Base-by-base conservation (phyloP, 2,329 filamentous ascomycete genomes). In the Arthrobotrys musiformis region DNA sequence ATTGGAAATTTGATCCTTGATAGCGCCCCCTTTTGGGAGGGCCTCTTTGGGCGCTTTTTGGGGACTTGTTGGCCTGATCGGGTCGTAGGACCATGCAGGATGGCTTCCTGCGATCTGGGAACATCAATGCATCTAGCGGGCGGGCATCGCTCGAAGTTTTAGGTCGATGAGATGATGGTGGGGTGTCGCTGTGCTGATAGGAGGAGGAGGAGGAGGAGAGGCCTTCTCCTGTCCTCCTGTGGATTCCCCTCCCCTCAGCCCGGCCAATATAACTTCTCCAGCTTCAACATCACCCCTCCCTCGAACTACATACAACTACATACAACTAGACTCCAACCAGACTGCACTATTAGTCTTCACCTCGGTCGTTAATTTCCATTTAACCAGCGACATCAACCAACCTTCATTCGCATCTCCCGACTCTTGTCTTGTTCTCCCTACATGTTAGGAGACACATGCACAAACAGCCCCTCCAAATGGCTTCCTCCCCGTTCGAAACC, bases 81-180 rank as follows among this genome's bases (percentile, higher is more conserved):
- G 50, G 30, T 26, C 13, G 54, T 58, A 58, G 54, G 54, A 58
- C 33, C 54, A 58, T 58, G 54, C 54, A 58, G 40, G 40, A 42
- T 42, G 40, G 40, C 17, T 42, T 15, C 15, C 37, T 42, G 40
- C n/a, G 40, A 42, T 42, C 40, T 42, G 40, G 40, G 7, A 42
- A 42, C n/a, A n/a, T n/a, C n/a, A n/a, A n/a, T n/a, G n/a, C n/a
- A n/a, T n/a, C n/a, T n/a, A n/a, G n/a, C n/a, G n/a, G n/a, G n/a
- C 8, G 40, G 40, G 40, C 40, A 42, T 42, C 40, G 40, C 40
- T 42, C n/a, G n/a, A n/a, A n/a, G n/a, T n/a, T 42, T 42, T 42
- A 42, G 40, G 44, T 48, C 44, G 44, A 22, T 48, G 44, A 48
- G 17, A 48, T 48, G 44, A 48, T 48, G 40, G 40, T 42, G 40